Evolutionary conservation across 2,329 filamentous ascomycete genomes (phyloP), one percentile per base, ranked within the genome.

Genomic region (Phaeoacremonium minimum): DNA sequence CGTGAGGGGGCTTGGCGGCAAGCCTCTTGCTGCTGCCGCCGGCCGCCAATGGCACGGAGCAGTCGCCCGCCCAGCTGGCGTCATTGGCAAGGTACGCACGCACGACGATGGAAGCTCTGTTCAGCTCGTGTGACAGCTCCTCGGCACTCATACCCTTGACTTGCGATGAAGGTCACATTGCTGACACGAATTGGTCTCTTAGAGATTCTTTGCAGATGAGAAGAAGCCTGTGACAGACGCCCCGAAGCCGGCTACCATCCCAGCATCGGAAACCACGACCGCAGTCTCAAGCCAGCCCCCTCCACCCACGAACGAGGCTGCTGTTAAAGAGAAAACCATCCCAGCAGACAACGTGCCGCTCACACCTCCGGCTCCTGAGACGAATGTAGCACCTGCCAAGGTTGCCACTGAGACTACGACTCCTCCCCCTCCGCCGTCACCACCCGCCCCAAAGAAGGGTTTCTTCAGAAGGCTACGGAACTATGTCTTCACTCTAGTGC

Each of bases 401-500:
- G 38, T 46, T 18, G 50, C 55, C 30, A 49, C 63, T 8, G 50
- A 50, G 41, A 56, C 58, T 41, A 54, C 56, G 44, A 63, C 59
- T 7, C 53, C 61, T 1, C 53, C 63, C 15, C 51, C 62, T 42
- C 63, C 56, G 30, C 51, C 53, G 57, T 50, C 47, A 36, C 55
- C 51, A 20, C 46, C 65, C 13, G 46, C 65, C 50, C 50, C 69
- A 53, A 61, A 71, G 69, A 67, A 78, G 77, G 69, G 80, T 57
- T 71, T 80, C 61, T 73, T 79, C 58, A 77, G 86, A 45, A 79
- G 85, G 40, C 77, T 95, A 57, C 77, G 87, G 51, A 83, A 83
- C 57, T 83, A 89, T 56, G 66, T 96, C 40, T 66, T 90, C 47
- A 86, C 85, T 37, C 64, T 96, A 33, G 67, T 90, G 44, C 64